Base-by-base conservation (phyloP, 73 alveolate species). In the Symbiodinium natans region DNA sequence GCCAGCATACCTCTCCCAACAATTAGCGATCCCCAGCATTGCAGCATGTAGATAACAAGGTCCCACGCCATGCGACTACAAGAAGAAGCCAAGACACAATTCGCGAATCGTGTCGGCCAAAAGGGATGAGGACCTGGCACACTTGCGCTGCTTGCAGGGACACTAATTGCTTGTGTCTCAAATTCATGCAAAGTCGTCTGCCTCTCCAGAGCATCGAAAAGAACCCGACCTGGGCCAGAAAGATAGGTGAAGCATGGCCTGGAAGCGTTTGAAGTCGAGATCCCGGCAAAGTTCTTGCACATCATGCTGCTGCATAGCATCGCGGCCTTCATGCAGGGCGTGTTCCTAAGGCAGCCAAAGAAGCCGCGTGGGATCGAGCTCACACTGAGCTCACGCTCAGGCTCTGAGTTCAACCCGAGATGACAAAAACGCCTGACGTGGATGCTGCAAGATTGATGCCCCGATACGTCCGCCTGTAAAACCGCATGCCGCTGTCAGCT, bases 241-340 rank as follows among this genome's bases (percentile, higher is more conserved):
- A 11, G 56, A 63, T 46, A 9, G 59, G 21, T 46, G 21, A 46
- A 13, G 59, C 21, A 46, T 46, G 6, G 21, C 59, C 59, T 13
- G 59, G 59, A 46, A 46, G 59, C 21, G 59, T 13, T 46, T 46
- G 59, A 13, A 9, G 13, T 46, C 36, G 40, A 54, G n/a, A 15
- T 2, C 10, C 43, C 23, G 63, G 27, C 97, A 90, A 9, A 90
- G 77, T 56, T 90, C 97, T 71, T 90, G 97, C 77, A 90, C 97
- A 38, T 90, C 97, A 34, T 90, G 97, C 36, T 90, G 97, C 68
- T 90, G 82, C 88, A 68, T 90, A 74, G 97, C 97, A 73, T 90
- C 97, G 31, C 97, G 97, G 38, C 97, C 97, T 39, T 56, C 8
- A 25, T 17, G 63, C 63, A 48, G 63, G 17, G 63, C 63, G 63